Base-by-base conservation (phyloP, 192 early-diverging fungal genomes). In the Linnemannia exigua region DNA sequence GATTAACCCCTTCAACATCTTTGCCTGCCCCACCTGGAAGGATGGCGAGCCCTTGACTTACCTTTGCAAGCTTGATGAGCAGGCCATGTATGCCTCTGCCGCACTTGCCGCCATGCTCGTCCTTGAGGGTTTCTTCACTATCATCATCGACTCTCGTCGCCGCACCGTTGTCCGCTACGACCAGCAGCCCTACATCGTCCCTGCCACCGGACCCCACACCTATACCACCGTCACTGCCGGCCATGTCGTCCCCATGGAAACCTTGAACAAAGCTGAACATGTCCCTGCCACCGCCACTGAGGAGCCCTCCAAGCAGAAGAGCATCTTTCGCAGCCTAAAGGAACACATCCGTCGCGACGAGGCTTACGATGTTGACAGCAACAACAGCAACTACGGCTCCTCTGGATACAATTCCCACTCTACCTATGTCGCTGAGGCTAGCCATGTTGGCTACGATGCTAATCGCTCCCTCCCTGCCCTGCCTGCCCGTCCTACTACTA, bases 1-100 rank as follows among this genome's bases (percentile, higher is more conserved):
- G 58, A 15, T 66, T 20, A 76, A 84, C 67, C 82, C 82, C 25
- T 16, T 19, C 33, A 31, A 84, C 44, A 67, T 84, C 50, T 84
- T 78, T 48, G 22, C 46, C 31, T 84, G 82, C 67, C 73, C 67
- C 17, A 51, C 46, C 9, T 28, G 71, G n/a, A 20, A 63, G 1
- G 16, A 70, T 20, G 31, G 41, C 1, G 17, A 74, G 48, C 67
- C 66, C 25, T 20, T 74, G 48, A 75, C 82, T 11, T 70, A 50
- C 6, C 69, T 84, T 3, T 84, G 82, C 38, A 31, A 25, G 11
- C 47, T 79, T 33, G 72, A 84, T 20, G 50, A 84, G 44, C 12
- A 54, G 22, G 36, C 52, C 4, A 46, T 75, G 22, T 46, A 22
- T 3, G 31, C 48, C 44, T 50, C 58, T 37, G 28, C 50, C 25